Percentiles rank a stretch among this genome's conserved stretches.
phyloP scores from a whole-genome alignment of 2,329 filamentous ascomycete species.

The Xylariaceae sp. region DNA sequence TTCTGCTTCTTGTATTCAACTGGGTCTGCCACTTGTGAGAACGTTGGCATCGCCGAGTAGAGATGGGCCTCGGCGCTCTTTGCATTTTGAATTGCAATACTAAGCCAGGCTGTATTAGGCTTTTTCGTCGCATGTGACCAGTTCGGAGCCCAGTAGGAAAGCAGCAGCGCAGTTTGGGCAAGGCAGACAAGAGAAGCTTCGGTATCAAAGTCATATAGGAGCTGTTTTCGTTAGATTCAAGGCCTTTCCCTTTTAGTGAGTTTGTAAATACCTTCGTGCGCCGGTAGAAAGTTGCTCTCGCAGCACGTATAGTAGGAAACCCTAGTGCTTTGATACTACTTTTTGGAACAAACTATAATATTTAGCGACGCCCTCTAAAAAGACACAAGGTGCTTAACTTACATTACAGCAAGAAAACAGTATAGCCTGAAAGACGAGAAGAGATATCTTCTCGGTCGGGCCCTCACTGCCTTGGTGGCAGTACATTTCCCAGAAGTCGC shows the following conservation, averaged over 20 bases:
- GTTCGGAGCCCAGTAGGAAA: conserved; percentile 46
- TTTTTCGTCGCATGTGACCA: conserved; percentile 48
- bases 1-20: conserved; percentile 46
- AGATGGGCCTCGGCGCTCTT: conserved; percentile 52
- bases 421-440: conserved; percentile 54
- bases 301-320: conserved; percentile 49
- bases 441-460: conserved; percentile 43
- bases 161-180: conserved; percentile 50
- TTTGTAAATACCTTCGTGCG: conserved; percentile 46
- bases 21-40: conserved; percentile 38
- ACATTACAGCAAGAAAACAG: conserved; percentile 52
- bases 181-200: conserved; percentile 49
- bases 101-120: conserved; percentile 56
- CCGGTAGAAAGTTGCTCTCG: conserved; percentile 52
- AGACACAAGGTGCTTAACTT: conserved; percentile 19
- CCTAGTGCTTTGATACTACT: conserved; percentile 49
- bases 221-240: conserved; percentile 32
- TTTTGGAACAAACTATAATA: conserved; percentile 47
- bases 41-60: conserved; percentile 45
- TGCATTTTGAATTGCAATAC: conserved; percentile 56
- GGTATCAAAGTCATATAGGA: conserved; percentile 52
- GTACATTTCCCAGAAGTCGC: conserved; percentile 55
- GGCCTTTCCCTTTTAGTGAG: not conserved
- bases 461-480: conserved; percentile 33
- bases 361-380: not conserved